Evolutionary conservation across 1,284 basidiomycete species (phyloP).

Genomic region (Ganoderma meredithae): DNA sequence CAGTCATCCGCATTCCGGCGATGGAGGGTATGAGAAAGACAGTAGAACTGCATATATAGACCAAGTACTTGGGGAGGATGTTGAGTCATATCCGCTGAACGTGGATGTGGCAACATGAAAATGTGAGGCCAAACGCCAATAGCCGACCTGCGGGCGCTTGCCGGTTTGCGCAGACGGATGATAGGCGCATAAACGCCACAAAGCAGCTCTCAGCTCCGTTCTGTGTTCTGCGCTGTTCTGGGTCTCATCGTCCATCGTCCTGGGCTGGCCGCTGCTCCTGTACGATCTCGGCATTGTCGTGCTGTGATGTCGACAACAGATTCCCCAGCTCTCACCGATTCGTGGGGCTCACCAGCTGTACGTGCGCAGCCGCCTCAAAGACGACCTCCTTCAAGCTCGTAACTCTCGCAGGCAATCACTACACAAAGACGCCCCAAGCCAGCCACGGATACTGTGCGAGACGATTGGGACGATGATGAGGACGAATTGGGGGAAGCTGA

Average conservation of each 20-base stretch:
- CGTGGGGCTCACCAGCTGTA: constrained; percentile 30
- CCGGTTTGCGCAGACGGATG: too few species aligned
- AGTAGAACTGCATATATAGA: neutral
- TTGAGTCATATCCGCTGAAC: too few species aligned
- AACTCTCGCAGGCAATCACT: constrained; percentile 3
- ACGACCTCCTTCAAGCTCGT: constrained; percentile 3
- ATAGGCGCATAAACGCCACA: too few species aligned
- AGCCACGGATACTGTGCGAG: constrained; percentile 38
- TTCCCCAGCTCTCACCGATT: constrained; percentile 14
- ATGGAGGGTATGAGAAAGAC: neutral
- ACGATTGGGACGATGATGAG: constrained; percentile 56
- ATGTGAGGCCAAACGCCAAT: too few species aligned
- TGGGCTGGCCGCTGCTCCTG: neutral
- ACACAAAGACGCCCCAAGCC: neutral
- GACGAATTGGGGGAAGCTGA: constrained; percentile 43
- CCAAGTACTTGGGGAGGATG: too few species aligned
- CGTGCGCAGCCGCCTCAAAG: constrained; percentile 15
- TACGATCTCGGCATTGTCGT: too few species aligned
- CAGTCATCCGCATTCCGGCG: too few species aligned
- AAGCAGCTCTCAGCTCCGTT: too few species aligned
- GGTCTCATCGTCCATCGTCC: neutral
- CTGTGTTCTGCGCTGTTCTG: too few species aligned
- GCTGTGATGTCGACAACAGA: neutral
- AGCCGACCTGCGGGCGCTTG: too few species aligned
- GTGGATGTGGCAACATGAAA: too few species aligned